Conservation (phyloP, 2,329 filamentous ascomycete genomes). For the Fusarium dimerum region DNA sequence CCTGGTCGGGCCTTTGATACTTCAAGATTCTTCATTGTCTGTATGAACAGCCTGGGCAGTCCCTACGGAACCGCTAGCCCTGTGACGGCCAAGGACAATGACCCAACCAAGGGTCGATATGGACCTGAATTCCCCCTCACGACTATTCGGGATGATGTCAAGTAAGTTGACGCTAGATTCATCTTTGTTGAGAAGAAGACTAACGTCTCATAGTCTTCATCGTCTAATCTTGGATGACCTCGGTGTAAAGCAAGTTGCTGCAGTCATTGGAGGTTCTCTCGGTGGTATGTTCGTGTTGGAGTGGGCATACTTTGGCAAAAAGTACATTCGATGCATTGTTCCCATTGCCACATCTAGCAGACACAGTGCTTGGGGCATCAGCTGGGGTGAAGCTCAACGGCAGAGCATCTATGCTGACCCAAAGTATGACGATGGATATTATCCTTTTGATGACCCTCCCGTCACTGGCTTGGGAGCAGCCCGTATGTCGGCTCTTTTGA, state of each 20-base stretch:
- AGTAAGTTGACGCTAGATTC: conserved; percentile 54
- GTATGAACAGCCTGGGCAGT: conserved; percentile 82
- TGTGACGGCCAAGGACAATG: conserved; percentile 83
- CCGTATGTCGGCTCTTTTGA: conserved; percentile 94
- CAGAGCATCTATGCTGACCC: conserved; percentile 97
- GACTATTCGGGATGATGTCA: conserved; percentile 93
- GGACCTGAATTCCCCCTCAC: conserved; percentile 96
- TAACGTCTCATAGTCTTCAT: conserved; percentile 60
- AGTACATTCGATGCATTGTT: conserved; percentile 78
- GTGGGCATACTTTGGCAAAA: conserved; percentile 87
- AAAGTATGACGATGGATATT: conserved; percentile 98
- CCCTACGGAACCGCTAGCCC: conserved; percentile 87
- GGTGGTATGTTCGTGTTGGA: conserved; percentile 90
- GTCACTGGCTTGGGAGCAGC: conserved; percentile 86
- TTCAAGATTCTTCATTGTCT: conserved; percentile 81
- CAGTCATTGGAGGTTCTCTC: conserved; percentile 81
- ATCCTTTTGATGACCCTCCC: conserved; percentile 83
- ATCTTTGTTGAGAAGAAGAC: background rate
- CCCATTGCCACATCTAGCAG: conserved; percentile 83
- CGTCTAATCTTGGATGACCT: conserved; percentile 78
- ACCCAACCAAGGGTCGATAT: conserved; percentile 73
- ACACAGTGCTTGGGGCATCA: conserved; percentile 88
- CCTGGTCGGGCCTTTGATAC: conserved; percentile 79
- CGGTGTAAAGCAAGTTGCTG: conserved; percentile 75
- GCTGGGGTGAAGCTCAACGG: conserved; percentile 85